Evolutionary conservation across 768 basidiomycete genomes (phyloP).

Genomic region (Lentinus brumalis): DNA sequence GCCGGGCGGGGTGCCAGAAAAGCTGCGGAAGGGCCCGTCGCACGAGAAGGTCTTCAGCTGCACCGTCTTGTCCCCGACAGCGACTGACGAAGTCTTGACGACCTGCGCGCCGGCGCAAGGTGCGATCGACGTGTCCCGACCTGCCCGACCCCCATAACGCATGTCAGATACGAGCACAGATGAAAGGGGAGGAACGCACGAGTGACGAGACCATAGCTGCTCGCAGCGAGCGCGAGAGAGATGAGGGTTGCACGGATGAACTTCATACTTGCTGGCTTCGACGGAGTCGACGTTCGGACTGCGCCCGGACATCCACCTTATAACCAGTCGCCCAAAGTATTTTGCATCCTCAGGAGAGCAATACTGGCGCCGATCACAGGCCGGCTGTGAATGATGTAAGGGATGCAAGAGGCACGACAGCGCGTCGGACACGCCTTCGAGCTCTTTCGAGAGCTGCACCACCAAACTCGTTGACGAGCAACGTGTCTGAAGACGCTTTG

Average conservation of each 20-base stretch:
- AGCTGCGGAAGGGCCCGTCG: not conserved
- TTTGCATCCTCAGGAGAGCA: no score
- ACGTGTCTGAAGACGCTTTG: no score
- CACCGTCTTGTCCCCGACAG: conserved; percentile 13
- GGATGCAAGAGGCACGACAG: no score
- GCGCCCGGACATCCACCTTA: no score
- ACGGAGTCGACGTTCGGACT: not conserved
- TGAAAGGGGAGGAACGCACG: not conserved
- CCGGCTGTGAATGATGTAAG: no score
- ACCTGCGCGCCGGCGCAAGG: conserved; percentile 3
- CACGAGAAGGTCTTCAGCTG: conserved; percentile 16
- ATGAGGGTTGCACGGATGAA: conserved; percentile 2
- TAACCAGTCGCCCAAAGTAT: no score
- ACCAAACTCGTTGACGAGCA: no score
- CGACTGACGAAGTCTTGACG: conserved; percentile 2
- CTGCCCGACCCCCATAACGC: not conserved
- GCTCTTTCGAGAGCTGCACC: no score
- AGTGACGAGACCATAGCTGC: conserved; percentile 8
- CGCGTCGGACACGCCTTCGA: no score
- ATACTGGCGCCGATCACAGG: no score
- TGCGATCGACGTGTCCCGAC: not conserved
- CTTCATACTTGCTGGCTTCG: conserved; percentile 1
- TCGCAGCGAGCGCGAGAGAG: conserved; percentile 8
- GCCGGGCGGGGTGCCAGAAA: no score
- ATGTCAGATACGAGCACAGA: no score